Evolutionary conservation across 768 basidiomycete species (phyloP), one percentile per base, ranked within the genome.

Genomic region (Gymnopilus junonius): DNA sequence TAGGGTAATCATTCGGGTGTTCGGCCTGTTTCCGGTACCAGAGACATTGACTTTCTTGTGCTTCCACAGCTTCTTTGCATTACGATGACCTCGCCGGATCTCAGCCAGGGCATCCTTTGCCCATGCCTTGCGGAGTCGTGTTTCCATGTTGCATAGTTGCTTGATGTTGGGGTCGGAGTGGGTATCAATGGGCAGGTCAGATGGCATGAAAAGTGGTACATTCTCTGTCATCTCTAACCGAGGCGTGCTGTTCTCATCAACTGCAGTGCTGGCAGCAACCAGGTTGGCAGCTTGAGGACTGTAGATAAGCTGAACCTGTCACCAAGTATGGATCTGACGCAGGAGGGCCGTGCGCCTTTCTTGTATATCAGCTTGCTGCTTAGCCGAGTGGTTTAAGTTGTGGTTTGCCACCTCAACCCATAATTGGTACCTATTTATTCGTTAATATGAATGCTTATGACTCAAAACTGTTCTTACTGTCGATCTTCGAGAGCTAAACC

Each of bases 41-140:
- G 54, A 54, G 7, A 71, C 57, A 50, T 75, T 65, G 4, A 66
- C 14, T 34, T 65, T 64, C 58, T 72, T 73, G 69, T 68, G 70
- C 31, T 59, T 48, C 61, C 65, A 63, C 15, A 73, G 60, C 5
- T 67, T 61, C 0, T 46, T 55, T 0, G 65, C 65, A n/a, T 67
- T 62, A 0, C 59, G 65, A 3, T 45, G 62, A 8, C 62, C 67
- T 8, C 62, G 59, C 12, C 65, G 63, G 15, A 73, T 63, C n/a
- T 69, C 66, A 21, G 37, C 42, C 1, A 74, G 56, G 4, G 67
- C 61, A 54, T 74, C 70, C 35, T 69, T 32, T 8, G 67, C 65
- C 20, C 69, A 65, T 1, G 69, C 71, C 23, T 59, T 29, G 0
- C 69, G 58, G 10, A 74, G 58, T 2, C 63, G 46, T 1, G 4